Percentiles rank a stretch among this genome's conserved stretches.
Evolutionary conservation across 1,284 basidiomycete species (phyloP).

Genomic region (Ganoderma meredithae): DNA sequence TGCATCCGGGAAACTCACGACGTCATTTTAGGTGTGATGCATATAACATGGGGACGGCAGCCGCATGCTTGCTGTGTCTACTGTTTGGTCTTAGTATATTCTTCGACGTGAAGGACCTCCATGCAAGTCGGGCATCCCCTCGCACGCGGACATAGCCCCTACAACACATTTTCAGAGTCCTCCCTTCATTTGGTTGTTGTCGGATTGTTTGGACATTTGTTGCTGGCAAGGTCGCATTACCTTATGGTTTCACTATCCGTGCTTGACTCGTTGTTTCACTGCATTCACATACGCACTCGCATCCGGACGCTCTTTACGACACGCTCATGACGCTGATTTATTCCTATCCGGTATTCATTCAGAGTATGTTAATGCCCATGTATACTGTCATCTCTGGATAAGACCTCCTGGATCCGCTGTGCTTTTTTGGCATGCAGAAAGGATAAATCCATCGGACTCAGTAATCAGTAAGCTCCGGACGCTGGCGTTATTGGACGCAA

Average conservation of each 20-base stretch:
- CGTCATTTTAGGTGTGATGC: slow-evolving; percentile 66
- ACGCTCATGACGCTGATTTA: slow-evolving; percentile 32
- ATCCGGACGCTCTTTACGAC: slow-evolving; percentile 26
- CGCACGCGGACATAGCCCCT: slow-evolving; percentile 47
- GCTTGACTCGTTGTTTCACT: slow-evolving; percentile 3
- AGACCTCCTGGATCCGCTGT: not conserved
- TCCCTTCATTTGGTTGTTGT: slow-evolving; percentile 1
- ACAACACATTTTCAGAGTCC: not conserved
- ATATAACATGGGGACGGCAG: slow-evolving; percentile 70
- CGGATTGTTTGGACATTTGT: slow-evolving; percentile 1
- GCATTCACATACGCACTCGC: not conserved
- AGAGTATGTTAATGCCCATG: slow-evolving; percentile 21
- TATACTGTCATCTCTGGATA: slow-evolving; percentile 17
- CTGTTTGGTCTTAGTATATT: slow-evolving; percentile 63
- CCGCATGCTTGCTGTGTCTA: slow-evolving; percentile 62
- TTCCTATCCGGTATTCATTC: slow-evolving; percentile 30
- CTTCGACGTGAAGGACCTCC: slow-evolving; percentile 72
- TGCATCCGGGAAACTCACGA: slow-evolving; percentile 5
- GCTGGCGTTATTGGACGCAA: not conserved
- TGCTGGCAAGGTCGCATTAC: not conserved
- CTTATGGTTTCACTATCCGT: slow-evolving; percentile 8
- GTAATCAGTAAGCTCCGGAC: not conserved
- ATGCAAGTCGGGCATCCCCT: slow-evolving; percentile 58
- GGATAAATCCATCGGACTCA: not conserved
- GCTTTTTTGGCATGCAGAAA: not conserved